These are phyloP conservation scores for Allium fistulosum DNA, from an alignment of 106 monocot species.

Conservation along the genomic window DNA sequence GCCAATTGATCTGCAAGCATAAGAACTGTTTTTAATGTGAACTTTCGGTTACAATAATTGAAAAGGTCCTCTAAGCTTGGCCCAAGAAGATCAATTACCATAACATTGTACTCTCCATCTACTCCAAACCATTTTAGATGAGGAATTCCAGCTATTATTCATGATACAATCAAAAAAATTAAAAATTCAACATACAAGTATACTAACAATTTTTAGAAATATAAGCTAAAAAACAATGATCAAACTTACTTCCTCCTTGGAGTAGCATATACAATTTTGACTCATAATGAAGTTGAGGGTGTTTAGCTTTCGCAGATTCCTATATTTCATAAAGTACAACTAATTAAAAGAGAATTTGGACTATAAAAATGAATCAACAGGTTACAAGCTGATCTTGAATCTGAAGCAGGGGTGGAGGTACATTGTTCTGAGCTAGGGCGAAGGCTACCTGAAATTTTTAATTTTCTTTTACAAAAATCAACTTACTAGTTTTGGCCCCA, in stretches of 20 bases:
- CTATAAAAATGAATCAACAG: no score
- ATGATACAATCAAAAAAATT: neutral
- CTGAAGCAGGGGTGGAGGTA: no score
- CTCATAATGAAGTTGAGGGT: conserved; percentile 41
- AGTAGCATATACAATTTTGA: conserved; percentile 61
- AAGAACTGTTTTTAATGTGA: conserved; percentile 54
- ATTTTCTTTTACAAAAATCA: no score
- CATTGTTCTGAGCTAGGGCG: no score
- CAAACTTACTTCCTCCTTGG: conserved; percentile 63
- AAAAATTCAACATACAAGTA: no score
- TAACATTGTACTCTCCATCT: conserved; percentile 70
- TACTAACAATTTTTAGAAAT: neutral
- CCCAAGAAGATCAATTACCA: conserved; percentile 83
- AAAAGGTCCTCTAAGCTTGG: conserved; percentile 74
- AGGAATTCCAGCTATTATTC: conserved; percentile 55
- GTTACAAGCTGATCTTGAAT: no score
- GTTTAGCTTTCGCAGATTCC: conserved; percentile 48
- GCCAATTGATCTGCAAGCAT: conserved; percentile 69
- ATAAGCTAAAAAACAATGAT: neutral
- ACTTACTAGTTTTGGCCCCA: no score
- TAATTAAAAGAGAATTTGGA: neutral
- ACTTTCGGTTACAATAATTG: conserved; percentile 65
- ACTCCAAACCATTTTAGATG: conserved; percentile 73
- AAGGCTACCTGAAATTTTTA: no score
- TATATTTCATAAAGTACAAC: conserved; percentile 6